Percentiles rank a stretch among this genome's conserved stretches.
phyloP scores from a whole-genome alignment of 192 early-diverging fungal genomes.

The Polychytrium aggregatum region DNA sequence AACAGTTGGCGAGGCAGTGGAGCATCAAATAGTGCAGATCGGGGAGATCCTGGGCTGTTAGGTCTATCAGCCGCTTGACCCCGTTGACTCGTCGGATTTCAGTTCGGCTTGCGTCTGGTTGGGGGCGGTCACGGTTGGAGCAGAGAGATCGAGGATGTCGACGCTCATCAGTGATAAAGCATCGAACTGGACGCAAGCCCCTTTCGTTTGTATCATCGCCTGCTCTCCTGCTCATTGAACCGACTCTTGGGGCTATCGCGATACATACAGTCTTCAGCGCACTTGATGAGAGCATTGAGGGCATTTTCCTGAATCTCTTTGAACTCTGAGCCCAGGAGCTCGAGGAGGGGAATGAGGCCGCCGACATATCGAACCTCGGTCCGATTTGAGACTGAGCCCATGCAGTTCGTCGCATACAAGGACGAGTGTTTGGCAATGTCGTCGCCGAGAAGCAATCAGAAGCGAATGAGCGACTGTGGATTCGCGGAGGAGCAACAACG shows the following conservation, averaged over 20 bases:
- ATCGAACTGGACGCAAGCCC: no score
- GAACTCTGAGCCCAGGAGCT: conserved; percentile 33
- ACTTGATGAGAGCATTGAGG: conserved; percentile 25
- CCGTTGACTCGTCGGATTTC: conserved; percentile 37
- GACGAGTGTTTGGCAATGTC: no score
- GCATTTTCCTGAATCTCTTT: conserved; percentile 39
- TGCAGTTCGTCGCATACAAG: no score
- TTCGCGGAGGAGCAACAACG: no score
- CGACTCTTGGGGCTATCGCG: neutral
- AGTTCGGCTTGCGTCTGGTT: conserved; percentile 29
- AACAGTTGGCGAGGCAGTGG: conserved; percentile 26
- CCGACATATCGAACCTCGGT: conserved; percentile 35
- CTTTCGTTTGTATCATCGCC: no score
- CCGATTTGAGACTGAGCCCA: conserved; percentile 24
- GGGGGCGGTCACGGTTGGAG: no score
- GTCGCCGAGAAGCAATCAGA: no score
- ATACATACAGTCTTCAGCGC: conserved; percentile 33
- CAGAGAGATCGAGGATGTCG: no score
- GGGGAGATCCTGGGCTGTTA: conserved; percentile 22
- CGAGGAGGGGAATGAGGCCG: conserved; percentile 29
- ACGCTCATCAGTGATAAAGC: neutral
- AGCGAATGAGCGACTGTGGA: no score
- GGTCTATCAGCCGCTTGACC: conserved; percentile 30
- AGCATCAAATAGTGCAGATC: conserved; percentile 32
- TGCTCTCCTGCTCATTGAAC: no score